These are phyloP conservation scores for Eleusine indica DNA, from an alignment of 176 grass and related monocot genomes.

Conservation along the genomic window DNA sequence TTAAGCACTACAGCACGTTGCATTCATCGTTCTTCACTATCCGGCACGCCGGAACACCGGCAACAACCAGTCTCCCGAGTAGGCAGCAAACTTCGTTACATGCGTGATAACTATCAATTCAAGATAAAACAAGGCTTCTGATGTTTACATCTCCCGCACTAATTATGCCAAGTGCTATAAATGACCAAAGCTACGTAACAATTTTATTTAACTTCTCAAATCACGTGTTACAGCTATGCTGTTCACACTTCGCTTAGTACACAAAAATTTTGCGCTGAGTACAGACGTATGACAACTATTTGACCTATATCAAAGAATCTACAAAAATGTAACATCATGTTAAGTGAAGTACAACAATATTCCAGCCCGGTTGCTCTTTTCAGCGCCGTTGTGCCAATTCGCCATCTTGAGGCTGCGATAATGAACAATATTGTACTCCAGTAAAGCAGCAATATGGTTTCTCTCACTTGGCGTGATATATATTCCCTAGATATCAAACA, in stretches of 20 bases:
- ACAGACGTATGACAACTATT: background rate
- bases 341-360: slow-evolving; percentile 24
- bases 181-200: background rate
- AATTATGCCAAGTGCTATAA: background rate
- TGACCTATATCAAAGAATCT: background rate
- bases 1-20: no score
- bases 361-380: slow-evolving; percentile 1
- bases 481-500: background rate
- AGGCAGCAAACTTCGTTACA: no score
- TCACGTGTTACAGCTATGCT: background rate
- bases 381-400: background rate
- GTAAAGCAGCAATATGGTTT: background rate
- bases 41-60: background rate
- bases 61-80: no score
- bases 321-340: background rate
- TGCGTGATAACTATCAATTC: background rate
- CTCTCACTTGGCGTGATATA: background rate
- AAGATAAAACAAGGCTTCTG: background rate
- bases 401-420: background rate
- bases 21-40: background rate
- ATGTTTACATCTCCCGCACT: background rate
- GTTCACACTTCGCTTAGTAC: background rate
- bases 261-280: background rate
- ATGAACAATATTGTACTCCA: background rate
- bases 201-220: background rate